Base-by-base conservation (phyloP, 768 basidiomycete genomes). In the Solioccasus polychromus region DNA sequence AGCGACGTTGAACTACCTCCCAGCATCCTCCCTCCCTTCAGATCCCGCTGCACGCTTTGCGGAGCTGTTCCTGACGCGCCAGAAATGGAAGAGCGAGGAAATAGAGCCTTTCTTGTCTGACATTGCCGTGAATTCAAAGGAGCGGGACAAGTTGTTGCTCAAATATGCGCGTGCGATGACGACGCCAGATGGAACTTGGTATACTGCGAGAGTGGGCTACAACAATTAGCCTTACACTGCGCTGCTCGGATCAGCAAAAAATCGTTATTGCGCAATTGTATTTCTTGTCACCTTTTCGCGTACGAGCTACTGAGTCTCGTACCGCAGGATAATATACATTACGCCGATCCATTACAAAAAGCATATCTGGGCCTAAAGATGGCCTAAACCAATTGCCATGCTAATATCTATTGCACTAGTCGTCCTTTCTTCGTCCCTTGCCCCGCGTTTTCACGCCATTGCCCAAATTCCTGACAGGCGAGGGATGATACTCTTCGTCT, bases 81-180 rank as follows among this genome's bases (percentile, higher is more conserved):
- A 78, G 18, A 78, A 78, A 35, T 93, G 92, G 91, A 82, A 76
- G 57, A 77, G 74, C 6, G 82, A 86, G 11, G 91, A 94, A 15
- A 87, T 97, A 48, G 67, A 70, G 22, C 88, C 87, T 4, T 98
- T 94, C 68, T 69, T 98, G 11, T 66, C 72, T 6, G 92, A 92
- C 51, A 81, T 96, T 44, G 85, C 85, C 0, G 72, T 92, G n/a
- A 83, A 90, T 59, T 68, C 72, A 8, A 95, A 96, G 65, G 91
- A 91, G 59, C 75, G 88, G 31, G 94, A 98, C 61, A 92, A 85
- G 62, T 61, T 95, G 51, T 68, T 96, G 30, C 77, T 91, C 34
- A 97, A 92, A 68, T 89, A 86, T 58, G 89, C 89, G 28, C 73
- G 94, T 36, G 79, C 88, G 3, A 76, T 83, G 34, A 88, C 84